Evolutionary conservation across 192 early-diverging fungal species (phyloP).

Genomic region (Funneliformis geosporum): DNA sequence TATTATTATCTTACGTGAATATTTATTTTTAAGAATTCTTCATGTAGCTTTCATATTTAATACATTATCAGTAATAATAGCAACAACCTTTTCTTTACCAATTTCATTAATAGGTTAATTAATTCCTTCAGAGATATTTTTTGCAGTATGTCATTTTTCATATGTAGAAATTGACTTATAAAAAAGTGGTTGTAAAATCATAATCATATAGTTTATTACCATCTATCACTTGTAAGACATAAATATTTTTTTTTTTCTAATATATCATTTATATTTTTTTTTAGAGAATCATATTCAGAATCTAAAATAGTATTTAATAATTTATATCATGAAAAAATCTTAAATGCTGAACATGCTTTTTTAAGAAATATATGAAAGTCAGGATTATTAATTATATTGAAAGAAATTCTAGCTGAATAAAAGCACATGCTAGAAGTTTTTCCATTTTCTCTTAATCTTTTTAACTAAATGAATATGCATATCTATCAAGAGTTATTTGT

Average conservation of each 20-base stretch:
- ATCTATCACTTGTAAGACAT: not conserved
- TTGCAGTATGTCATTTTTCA: not conserved
- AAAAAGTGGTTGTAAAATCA: not conserved
- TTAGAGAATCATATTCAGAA: not conserved
- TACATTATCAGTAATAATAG: not conserved
- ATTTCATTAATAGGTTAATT: not conserved
- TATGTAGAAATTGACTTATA: not conserved
- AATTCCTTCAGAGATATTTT: not conserved
- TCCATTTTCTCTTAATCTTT: not conserved
- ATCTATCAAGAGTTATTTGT: no score
- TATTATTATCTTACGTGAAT: not conserved
- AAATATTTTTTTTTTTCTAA: not conserved
- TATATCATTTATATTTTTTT: not conserved
- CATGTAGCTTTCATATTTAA: not conserved
- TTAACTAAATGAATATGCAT: not conserved
- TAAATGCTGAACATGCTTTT: not conserved
- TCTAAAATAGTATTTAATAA: not conserved
- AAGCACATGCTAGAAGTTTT: not conserved
- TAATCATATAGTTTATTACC: slow-evolving; percentile 8
- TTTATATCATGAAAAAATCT: not conserved
- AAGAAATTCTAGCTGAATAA: not conserved
- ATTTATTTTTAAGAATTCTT: not conserved
- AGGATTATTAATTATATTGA: not conserved
- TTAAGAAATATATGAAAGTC: not conserved
- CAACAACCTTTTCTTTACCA: not conserved